These are phyloP conservation scores for Thalassiosira pacifica DNA, from an alignment of 352 stramenopile species.

Conservation along the genomic window DNA sequence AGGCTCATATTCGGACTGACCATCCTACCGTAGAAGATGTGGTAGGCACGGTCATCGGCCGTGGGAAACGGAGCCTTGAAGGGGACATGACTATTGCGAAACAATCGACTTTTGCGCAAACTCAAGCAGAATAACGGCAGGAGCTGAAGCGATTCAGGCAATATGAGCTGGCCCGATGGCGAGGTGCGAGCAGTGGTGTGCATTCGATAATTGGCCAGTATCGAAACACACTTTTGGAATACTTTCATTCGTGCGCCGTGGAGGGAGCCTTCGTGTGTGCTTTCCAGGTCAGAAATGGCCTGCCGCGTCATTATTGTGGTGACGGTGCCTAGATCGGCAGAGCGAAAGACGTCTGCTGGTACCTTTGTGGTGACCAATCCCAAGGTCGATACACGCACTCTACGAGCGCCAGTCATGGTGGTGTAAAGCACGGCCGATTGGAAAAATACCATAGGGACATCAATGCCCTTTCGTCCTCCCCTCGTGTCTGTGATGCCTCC, in stretches of 20 bases:
- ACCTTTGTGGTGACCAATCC: conserved; percentile 64
- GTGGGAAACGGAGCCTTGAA: conserved; percentile 59
- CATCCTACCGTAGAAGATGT: conserved; percentile 66
- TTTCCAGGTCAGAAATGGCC: conserved; percentile 52
- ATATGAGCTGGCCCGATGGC: conserved; percentile 67
- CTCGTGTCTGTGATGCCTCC: conserved; percentile 70
- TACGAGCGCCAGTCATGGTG: conserved; percentile 66
- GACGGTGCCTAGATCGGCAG: conserved; percentile 72
- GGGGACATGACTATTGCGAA: conserved; percentile 55
- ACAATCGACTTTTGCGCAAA: conserved; percentile 75
- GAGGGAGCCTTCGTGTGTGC: conserved; percentile 55
- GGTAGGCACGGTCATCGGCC: conserved; percentile 78
- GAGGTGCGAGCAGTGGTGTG: conserved; percentile 61
- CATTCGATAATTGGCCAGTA: conserved; percentile 73
- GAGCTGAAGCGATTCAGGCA: conserved; percentile 73
- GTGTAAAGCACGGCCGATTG: conserved; percentile 84
- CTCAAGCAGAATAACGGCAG: conserved; percentile 79
- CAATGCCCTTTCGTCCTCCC: conserved; percentile 29
- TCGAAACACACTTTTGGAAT: conserved; percentile 62
- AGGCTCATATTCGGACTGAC: conserved; percentile 66
- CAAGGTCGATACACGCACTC: conserved; percentile 81
- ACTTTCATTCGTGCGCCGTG: conserved; percentile 59
- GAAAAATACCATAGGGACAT: conserved; percentile 71
- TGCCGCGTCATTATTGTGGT: conserved; percentile 64
- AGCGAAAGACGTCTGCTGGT: conserved; percentile 64